Percentiles rank a stretch among this genome's conserved stretches.
phyloP scores from a whole-genome alignment of 768 basidiomycete genomes.

The Auricularia sp. region DNA sequence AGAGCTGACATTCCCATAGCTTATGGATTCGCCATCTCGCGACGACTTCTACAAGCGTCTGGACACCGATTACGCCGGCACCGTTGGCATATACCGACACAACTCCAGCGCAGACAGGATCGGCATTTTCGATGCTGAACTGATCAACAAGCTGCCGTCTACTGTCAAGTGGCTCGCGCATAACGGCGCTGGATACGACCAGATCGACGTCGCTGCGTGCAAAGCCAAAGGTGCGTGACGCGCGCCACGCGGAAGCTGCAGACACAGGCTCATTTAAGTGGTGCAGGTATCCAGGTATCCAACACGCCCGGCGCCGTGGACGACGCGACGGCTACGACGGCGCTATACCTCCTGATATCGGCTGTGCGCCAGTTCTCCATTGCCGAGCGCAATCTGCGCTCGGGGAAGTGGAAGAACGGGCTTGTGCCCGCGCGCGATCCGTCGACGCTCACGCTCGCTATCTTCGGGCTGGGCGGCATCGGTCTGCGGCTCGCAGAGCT shows the following conservation, averaged over 20 bases:
- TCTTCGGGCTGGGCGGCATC: slow-evolving; percentile 72
- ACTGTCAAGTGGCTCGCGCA: slow-evolving; percentile 80
- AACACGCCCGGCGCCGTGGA: slow-evolving; percentile 88
- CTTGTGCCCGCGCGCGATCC: slow-evolving; percentile 49
- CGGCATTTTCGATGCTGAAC: slow-evolving; percentile 71
- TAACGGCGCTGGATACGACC: slow-evolving; percentile 90
- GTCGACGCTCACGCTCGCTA: slow-evolving; percentile 56
- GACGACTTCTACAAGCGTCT: slow-evolving; percentile 60
- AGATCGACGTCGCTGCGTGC: slow-evolving; percentile 68
- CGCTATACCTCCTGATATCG: slow-evolving; percentile 72
- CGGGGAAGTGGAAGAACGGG: slow-evolving; percentile 49
- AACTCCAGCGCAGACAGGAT: slow-evolving; percentile 54
- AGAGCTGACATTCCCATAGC: slow-evolving; percentile 19
- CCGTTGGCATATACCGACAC: slow-evolving; percentile 70
- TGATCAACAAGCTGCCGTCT: slow-evolving; percentile 56
- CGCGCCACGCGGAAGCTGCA: background rate
- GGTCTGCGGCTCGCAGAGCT: slow-evolving; percentile 61
- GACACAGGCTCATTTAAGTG: background rate
- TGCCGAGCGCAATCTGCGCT: slow-evolving; percentile 48
- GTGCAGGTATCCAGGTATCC: slow-evolving; percentile 61
- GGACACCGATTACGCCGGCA: slow-evolving; percentile 53
- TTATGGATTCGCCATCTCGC: slow-evolving; percentile 49
- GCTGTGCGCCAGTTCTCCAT: slow-evolving; percentile 62
- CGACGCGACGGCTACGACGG: slow-evolving; percentile 85
- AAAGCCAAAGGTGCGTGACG: slow-evolving; percentile 47